Base-by-base conservation (phyloP, 2,329 filamentous ascomycete species). In the Aureobasidium sp. region DNA sequence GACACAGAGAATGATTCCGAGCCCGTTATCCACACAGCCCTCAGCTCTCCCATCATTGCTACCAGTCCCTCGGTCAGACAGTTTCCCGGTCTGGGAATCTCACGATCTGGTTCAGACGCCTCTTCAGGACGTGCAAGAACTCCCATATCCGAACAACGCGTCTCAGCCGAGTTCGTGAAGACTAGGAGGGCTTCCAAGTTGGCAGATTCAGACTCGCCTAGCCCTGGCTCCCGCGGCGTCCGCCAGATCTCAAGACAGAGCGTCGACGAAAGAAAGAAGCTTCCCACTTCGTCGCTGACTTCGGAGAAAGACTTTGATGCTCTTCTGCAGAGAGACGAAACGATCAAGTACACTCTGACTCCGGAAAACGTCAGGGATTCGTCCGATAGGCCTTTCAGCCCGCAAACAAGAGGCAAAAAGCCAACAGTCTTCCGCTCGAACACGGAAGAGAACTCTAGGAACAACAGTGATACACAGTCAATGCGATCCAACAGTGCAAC, bases 321-420 rank as follows among this genome's bases (percentile, higher is more conserved):
- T 44, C 72, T 79, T 44, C 73, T 80, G 45, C 75, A 77, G 66
- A 71, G 76, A 19, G 72, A 75, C 48, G 78, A 80, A 31, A 80
- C 78, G 5, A 76, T 80, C 24, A 80, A 80, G 67, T 79, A 77
- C 67, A 80, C 78, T 7, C 68, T 81, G 59, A 80, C 78, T 14
- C 78, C 78, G 24, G 73, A 78, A 60, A 74, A 69, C 50, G 75
- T 80, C 67, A 74, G 77, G 45, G 77, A 77, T 60, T 64, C 72
- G 19, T 73, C 76, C 61, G 47, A 50, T 33, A 35, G 57, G 3
- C 3, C 47, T 1, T 50, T 31, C 24, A 50, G 47, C 49, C 45
- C 57, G 22, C 57, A 60, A 17, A 3, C 42, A 8, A 60, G 35
- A 24, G 15, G 39, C 7, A 27, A 19, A n/a, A 60, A 44, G 39